These are phyloP conservation scores for Cystobasidiaceae sp. DNA, from an alignment of 1,284 basidiomycete species.

Conservation along the genomic window DNA sequence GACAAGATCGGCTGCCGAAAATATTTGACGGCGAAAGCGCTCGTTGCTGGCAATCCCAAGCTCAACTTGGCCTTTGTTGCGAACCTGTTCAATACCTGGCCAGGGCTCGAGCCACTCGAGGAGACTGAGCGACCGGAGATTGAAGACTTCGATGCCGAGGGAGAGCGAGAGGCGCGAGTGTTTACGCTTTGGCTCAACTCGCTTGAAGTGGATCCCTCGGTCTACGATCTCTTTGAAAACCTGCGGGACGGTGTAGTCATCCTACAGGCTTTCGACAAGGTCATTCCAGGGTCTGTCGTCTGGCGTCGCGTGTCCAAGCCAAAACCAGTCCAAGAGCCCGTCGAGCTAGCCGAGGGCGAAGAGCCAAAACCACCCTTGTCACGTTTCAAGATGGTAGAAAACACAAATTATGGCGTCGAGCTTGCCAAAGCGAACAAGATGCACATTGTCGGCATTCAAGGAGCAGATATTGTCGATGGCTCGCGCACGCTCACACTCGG, in stretches of 20 bases:
- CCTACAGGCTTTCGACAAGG: conserved; percentile 93
- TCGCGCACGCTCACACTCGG: conserved; percentile 86
- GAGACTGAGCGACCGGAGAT: conserved; percentile 70
- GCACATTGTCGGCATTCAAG: conserved; percentile 96
- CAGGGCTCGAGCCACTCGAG: conserved; percentile 84
- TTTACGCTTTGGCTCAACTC: conserved; percentile 98
- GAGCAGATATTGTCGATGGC: conserved; percentile 92
- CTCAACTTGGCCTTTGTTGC: conserved; percentile 98
- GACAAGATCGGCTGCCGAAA: conserved; percentile 91
- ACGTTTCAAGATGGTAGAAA: conserved; percentile 95
- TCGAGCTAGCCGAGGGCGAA: conserved; percentile 59
- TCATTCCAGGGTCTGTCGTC: conserved; percentile 81
- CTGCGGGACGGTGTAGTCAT: conserved; percentile 83
- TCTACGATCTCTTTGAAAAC: conserved; percentile 95
- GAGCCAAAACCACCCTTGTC: conserved; percentile 75
- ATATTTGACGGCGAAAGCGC: conserved; percentile 85
- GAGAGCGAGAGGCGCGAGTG: conserved; percentile 93
- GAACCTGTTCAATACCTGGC: conserved; percentile 96
- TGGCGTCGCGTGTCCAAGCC: conserved; percentile 87
- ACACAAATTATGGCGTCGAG: conserved; percentile 94
- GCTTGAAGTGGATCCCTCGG: conserved; percentile 88
- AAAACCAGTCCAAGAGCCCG: conserved; percentile 48
- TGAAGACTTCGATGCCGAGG: conserved; percentile 98
- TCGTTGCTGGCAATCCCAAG: conserved; percentile 93
- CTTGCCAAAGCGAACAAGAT: conserved; percentile 86